Conservation (phyloP, 2,329 filamentous ascomycete genomes). For the Periconia sp. region DNA sequence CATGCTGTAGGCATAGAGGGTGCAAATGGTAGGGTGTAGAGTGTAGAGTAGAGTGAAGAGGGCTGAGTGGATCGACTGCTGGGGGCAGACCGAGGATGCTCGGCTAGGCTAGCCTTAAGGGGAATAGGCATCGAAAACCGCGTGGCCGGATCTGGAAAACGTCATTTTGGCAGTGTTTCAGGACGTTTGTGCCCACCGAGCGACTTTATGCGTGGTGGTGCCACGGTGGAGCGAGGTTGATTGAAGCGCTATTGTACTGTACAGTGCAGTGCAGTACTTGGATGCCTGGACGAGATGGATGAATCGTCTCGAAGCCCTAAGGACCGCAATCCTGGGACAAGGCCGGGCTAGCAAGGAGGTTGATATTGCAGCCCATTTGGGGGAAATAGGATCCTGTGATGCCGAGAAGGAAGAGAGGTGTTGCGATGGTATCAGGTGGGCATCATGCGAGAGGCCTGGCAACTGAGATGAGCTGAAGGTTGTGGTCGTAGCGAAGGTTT, state of each 20-base stretch:
- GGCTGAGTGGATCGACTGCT: neutral
- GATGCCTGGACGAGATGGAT: too few species aligned
- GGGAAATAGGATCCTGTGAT: neutral
- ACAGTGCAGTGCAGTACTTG: too few species aligned
- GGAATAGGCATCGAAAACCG: neutral
- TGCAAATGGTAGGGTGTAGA: too few species aligned
- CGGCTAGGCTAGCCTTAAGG: neutral
- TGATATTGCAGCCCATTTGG: too few species aligned
- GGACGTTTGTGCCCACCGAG: neutral
- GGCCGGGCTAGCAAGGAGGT: too few species aligned
- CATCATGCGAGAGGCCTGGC: too few species aligned
- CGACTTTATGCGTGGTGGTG: neutral
- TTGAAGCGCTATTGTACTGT: neutral
- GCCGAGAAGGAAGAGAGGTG: neutral
- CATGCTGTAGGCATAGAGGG: too few species aligned
- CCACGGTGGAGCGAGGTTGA: neutral
- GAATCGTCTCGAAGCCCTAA: too few species aligned
- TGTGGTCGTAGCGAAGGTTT: too few species aligned
- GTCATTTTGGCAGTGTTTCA: constrained; percentile 4
- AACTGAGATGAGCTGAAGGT: too few species aligned
- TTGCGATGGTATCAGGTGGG: neutral
- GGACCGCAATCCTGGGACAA: too few species aligned
- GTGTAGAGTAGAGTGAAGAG: too few species aligned
- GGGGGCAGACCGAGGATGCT: neutral
- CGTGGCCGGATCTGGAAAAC: neutral